Evolutionary conservation across 208 protist genomes (phyloP).

Genomic region (Acanthamoeba quina): DNA sequence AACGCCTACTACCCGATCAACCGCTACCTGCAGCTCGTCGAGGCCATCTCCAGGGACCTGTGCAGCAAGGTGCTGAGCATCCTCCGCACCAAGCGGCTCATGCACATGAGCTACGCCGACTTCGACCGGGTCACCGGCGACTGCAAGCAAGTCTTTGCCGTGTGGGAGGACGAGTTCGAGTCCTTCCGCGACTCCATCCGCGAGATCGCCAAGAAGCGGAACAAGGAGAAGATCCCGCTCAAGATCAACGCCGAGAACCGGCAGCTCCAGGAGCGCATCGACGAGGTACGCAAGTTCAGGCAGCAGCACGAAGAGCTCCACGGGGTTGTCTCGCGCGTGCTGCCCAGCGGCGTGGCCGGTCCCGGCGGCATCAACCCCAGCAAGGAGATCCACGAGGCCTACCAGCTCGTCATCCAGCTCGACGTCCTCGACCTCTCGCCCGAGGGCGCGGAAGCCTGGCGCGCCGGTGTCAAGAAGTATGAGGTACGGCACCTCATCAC

Average conservation of each 20-base stretch:
- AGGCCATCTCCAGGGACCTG: constrained; percentile 86
- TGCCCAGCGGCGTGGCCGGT: background rate
- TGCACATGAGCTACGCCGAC: constrained; percentile 85
- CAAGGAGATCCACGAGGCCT: constrained; percentile 88
- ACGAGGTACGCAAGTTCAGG: constrained; percentile 87
- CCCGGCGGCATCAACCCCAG: constrained; percentile 83
- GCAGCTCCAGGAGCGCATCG: constrained; percentile 86
- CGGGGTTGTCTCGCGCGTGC: constrained; percentile 84
- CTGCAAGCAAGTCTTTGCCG: constrained; percentile 83
- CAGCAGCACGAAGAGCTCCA: constrained; percentile 89
- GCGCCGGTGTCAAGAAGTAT: constrained; percentile 84
- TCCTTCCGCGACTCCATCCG: constrained; percentile 81
- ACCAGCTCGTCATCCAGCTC: constrained; percentile 83
- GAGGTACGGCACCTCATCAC: constrained; percentile 74
- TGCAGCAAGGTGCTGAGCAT: constrained; percentile 78
- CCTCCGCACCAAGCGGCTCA: constrained; percentile 74
- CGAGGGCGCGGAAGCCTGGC: constrained; percentile 86
- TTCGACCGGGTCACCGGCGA: constrained; percentile 84
- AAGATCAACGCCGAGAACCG: constrained; percentile 84
- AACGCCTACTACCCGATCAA: constrained; percentile 84
- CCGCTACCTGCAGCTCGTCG: constrained; percentile 82
- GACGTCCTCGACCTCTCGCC: constrained; percentile 83
- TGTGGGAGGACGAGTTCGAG: constrained; percentile 86
- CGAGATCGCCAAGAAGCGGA: constrained; percentile 81
- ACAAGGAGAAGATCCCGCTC: constrained; percentile 83